Conservation (phyloP, 1,284 basidiomycete species). For the Volvariella surrecta region DNA sequence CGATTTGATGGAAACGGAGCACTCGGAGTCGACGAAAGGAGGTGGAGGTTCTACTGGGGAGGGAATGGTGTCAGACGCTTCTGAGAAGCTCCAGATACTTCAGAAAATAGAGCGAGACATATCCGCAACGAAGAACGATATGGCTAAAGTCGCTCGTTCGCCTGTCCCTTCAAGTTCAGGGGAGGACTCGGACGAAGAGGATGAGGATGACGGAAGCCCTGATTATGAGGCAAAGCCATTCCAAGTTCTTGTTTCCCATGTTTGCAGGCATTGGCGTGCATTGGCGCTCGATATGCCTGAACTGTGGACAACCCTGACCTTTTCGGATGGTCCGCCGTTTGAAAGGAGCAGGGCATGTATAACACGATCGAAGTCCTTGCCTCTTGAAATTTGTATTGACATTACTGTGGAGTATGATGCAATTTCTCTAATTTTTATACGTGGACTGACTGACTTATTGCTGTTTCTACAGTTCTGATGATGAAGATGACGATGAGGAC, state of each 20-base stretch:
- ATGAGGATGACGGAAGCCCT: conserved; percentile 13
- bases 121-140: too few relatives aligned
- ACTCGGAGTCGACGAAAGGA: conserved; percentile 7
- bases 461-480: conserved; percentile 9
- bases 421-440: conserved; percentile 10
- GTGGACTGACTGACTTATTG: conserved; percentile 18
- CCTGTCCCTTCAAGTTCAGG: too few relatives aligned
- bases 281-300: conserved; percentile 24
- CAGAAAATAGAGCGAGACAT: too few relatives aligned
- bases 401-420: conserved; percentile 18
- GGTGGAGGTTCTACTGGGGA: conserved; percentile 6
- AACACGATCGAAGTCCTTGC: conserved; percentile 34
- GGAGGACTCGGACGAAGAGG: conserved; percentile 11
- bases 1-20: conserved; percentile 10
- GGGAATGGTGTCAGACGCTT: too few relatives aligned
- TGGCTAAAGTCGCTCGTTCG: too few relatives aligned
- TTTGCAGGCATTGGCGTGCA: conserved; percentile 29
- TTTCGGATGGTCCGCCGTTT: conserved; percentile 24
- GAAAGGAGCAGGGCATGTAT: conserved; percentile 34
- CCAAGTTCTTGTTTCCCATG: conserved; percentile 30
- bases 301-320: conserved; percentile 25
- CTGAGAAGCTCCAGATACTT: too few relatives aligned
- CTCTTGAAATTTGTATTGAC: conserved; percentile 40
- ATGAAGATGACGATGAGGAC: conserved; percentile 16
- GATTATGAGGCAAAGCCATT: conserved; percentile 19